Evolutionary conservation across 768 basidiomycete genomes (phyloP), one percentile per base, ranked within the genome.

Genomic region (Mycena vulgaris): DNA sequence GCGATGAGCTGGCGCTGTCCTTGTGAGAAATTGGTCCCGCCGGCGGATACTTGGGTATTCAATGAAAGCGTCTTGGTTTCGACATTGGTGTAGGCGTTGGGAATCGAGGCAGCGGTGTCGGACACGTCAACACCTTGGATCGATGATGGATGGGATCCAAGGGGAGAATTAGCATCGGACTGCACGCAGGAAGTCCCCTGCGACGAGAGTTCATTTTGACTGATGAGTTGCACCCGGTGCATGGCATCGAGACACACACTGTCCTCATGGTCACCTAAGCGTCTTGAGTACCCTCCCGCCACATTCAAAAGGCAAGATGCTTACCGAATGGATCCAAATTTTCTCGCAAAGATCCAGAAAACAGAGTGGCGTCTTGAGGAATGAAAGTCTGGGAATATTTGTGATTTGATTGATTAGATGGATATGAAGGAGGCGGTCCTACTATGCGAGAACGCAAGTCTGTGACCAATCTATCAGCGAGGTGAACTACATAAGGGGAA

Each of bases 21-120:
- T 68, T 95, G 94, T 2, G 94, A 96, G 80, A 97, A 97, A 82
- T 97, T 97, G 45, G 89, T 85, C 0, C 96, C 96, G 0, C 95
- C 95, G 1, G 93, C 86, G 1, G 93, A 93, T 14, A 97, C 92
- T 31, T 51, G 49, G 23, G n/a, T 51, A 19, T 51, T 28, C 28
- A 51, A 85, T 0, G 89, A 85, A 35, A 97, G 81, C 1, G 83
- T 86, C 76, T 89, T 92, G 42, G 75, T 63, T 19, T 93, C 92
- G 6, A 85, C 77, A 39, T 91, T 89, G 0, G 91, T 92, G 9
- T 77, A 75, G 0, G 85, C 80, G 5, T 85, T 85, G 0, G 83
- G 83, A 1, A 77, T 66, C 1, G 87, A 84, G 31, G 85, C 83
- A 2, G 79, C 77, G 0, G 80, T 78, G 5, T 80, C 82, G 27